Base-by-base conservation (phyloP, 2,329 filamentous ascomycete species). In the Xylaria multiplex region DNA sequence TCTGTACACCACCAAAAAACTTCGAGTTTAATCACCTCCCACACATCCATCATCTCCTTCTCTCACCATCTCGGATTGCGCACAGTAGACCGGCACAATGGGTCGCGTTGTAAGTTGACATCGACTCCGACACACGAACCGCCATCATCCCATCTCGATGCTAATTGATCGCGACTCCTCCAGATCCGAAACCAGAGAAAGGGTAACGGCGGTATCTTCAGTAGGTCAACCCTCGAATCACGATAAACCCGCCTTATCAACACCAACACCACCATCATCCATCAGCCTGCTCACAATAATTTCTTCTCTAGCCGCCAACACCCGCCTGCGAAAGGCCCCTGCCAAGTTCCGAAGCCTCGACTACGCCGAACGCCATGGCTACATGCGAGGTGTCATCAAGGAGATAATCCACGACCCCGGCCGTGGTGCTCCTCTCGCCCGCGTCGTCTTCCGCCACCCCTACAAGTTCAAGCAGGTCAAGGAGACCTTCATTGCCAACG, bases 401-500 rank as follows among this genome's bases (percentile, higher is more conserved):
- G 93, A 98, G 81, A 97, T 98, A 85, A 92, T 99, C 85, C 96
- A 99, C 90, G 96, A 99, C 85, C 90, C 94, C 78, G 96, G 96
- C 83, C 94, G 96, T 86, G 96, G 96, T 86, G 93, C 96, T 84
- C 96, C 96, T 78, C 93, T 99, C 81, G 96, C 96, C 82, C 93
- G 93, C 85, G 94, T 99, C 80, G 86, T 89, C 78, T 99, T 99
- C 93, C 94, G 96, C 79, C 92, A 97, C 85, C 93, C 96, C 79
- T 99, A 99, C 91, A 90, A 90, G 84, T 98, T 93, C 92, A 97
- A 97, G 91, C 91, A 94, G 82, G 86, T 93, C 83, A 95, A 91
- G 83, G 94, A 99, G 91, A 99, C 96, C 77, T 97, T 99, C 91
- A 99, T 99, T 81, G 96, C 96, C 85, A 99, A 98, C 87, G 96